A percentile compares a stretch with the other conserved stretches of the same genome.
Evolutionary conservation across 495 filamentous ascomycete species (phyloP).

Genomic region (Glarea lozoyensis): DNA sequence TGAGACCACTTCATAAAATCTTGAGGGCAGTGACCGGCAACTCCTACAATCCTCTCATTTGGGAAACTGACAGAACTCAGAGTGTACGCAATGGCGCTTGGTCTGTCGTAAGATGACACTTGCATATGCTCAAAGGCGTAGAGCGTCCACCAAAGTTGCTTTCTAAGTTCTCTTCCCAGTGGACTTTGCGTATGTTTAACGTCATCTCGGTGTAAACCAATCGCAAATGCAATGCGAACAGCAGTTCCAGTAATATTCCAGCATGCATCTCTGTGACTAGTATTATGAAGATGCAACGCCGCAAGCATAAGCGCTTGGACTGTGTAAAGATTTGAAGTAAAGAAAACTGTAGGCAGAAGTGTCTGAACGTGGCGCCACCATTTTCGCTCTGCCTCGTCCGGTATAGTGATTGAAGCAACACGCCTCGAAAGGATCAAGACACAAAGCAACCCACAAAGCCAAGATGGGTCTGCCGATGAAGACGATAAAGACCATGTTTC

Average conservation of each 20-base stretch:
- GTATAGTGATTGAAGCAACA: constrained; percentile 15
- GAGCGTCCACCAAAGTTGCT: constrained; percentile 32
- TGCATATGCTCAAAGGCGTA: constrained; percentile 33
- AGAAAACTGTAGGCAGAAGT: constrained; percentile 24
- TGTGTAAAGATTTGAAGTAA: constrained; percentile 24
- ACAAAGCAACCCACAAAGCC: constrained; percentile 28
- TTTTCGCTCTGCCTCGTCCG: constrained; percentile 17
- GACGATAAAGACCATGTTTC: constrained; percentile 17
- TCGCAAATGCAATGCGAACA: constrained; percentile 28
- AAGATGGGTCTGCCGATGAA: constrained; percentile 21
- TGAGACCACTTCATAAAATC: constrained; percentile 15
- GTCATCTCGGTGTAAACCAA: constrained; percentile 37
- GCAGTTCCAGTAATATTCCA: constrained; percentile 35
- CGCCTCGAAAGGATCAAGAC: constrained; percentile 22
- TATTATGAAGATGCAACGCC: constrained; percentile 30
- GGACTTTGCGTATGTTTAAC: constrained; percentile 21
- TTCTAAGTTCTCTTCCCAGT: constrained; percentile 26
- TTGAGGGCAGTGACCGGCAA: constrained; percentile 12
- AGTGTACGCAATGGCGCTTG: constrained; percentile 28
- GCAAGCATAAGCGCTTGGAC: constrained; percentile 30
- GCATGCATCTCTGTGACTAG: constrained; percentile 17
- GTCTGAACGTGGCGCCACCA: constrained; percentile 24
- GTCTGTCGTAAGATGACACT: constrained; percentile 30
- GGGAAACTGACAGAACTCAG: constrained; percentile 14
- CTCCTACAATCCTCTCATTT: constrained; percentile 16